phyloP scores from a whole-genome alignment of 192 early-diverging fungal genomes.

The Coemansia sp. region DNA sequence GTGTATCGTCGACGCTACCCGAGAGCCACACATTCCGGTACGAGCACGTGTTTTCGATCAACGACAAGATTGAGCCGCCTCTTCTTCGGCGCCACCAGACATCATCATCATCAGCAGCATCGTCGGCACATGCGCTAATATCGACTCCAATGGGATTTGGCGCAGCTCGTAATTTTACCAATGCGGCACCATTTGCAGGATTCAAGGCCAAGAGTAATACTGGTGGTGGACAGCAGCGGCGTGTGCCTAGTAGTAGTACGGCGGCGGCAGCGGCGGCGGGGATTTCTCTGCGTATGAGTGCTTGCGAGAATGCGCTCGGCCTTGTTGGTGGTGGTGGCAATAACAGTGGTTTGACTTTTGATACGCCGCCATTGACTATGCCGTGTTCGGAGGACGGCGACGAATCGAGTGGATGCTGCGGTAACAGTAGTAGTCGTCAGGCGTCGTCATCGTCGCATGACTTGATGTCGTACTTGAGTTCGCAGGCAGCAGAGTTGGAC shows the following conservation, averaged over 20 bases:
- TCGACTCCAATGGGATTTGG: conserved; percentile 4
- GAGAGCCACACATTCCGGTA: conserved; percentile 26
- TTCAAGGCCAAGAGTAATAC: neutral
- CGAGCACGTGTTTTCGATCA: conserved; percentile 46
- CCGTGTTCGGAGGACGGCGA: conserved; percentile 50
- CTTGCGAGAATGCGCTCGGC: conserved; percentile 33
- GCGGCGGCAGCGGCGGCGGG: conserved; percentile 1
- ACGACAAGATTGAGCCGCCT: conserved; percentile 17
- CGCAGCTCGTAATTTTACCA: neutral
- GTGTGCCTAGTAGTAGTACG: neutral
- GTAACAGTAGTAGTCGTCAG: conserved; percentile 10
- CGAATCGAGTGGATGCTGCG: too few relatives aligned
- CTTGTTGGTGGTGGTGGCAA: conserved; percentile 14
- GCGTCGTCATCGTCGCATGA: too few relatives aligned
- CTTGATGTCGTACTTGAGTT: neutral
- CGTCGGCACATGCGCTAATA: neutral
- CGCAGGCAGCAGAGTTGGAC: neutral
- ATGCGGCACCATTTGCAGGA: neutral
- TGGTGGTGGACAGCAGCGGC: neutral
- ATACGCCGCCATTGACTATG: conserved; percentile 31
- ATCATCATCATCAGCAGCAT: too few relatives aligned
- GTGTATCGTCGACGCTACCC: conserved; percentile 27
- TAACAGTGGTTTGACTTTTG: conserved; percentile 7
- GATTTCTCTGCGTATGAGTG: conserved; percentile 19
- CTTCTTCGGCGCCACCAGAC: conserved; percentile 2